Evolutionary conservation across 257 asterid species (phyloP).

Genomic region (Echites panduratus): DNA sequence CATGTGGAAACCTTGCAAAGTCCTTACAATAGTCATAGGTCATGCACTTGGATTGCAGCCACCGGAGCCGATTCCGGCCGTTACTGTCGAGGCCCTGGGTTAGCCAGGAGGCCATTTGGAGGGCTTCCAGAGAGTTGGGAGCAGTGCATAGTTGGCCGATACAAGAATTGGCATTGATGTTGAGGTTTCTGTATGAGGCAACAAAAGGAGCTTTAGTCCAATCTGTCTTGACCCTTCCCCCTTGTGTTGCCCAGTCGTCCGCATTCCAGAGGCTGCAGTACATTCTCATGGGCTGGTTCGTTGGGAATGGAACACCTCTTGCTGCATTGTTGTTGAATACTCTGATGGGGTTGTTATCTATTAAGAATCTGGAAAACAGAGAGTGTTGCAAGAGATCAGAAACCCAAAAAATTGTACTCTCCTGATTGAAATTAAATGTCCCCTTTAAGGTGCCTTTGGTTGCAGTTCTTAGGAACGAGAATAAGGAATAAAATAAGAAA

Average conservation of each 20-base stretch:
- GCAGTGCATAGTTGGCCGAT: neutral
- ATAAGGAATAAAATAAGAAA: too few relatives aligned
- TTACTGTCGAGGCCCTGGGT: conserved; percentile 37
- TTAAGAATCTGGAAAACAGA: too few relatives aligned
- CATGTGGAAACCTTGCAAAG: conserved; percentile 12
- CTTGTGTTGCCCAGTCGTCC: conserved; percentile 35
- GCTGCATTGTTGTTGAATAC: too few relatives aligned
- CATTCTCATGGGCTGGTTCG: too few relatives aligned
- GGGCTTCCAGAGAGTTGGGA: neutral
- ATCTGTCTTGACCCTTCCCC: conserved; percentile 49
- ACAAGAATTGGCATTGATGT: conserved; percentile 16
- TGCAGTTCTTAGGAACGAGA: too few relatives aligned
- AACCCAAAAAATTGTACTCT: too few relatives aligned
- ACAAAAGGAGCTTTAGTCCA: conserved; percentile 52
- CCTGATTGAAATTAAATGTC: too few relatives aligned
- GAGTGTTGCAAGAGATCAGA: too few relatives aligned
- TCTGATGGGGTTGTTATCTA: too few relatives aligned
- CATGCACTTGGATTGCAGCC: conserved; percentile 18
- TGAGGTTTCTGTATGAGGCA: conserved; percentile 27
- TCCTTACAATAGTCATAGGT: conserved; percentile 17
- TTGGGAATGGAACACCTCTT: too few relatives aligned
- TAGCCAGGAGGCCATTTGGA: conserved; percentile 24
- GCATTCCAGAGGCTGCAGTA: too few relatives aligned
- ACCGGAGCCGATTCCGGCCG: conserved; percentile 21
- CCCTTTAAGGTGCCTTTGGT: too few relatives aligned